Evolutionary conservation across 768 basidiomycete species (phyloP).

Genomic region (Exidia glandulosa): DNA sequence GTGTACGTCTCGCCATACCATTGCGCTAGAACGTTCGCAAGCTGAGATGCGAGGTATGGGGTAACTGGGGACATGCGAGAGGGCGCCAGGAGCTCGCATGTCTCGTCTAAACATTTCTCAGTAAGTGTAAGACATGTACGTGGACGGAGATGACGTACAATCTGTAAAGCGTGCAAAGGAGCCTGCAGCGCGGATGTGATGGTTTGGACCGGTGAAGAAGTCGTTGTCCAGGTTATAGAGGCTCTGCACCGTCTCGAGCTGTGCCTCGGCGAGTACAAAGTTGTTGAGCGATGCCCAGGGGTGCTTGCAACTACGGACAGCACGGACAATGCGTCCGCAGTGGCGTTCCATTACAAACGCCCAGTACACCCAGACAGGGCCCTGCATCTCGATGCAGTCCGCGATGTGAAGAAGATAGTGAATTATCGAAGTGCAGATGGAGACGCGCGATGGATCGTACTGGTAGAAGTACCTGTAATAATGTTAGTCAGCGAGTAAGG

Average conservation of each 20-base stretch:
- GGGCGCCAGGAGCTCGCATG: not conserved
- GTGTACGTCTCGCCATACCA: not conserved
- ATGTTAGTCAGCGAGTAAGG: not conserved
- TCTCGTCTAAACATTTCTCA: not conserved
- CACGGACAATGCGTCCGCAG: conserved; percentile 14
- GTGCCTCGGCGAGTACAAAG: conserved; percentile 15
- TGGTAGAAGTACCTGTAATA: conserved; percentile 22
- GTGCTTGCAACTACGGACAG: conserved; percentile 12
- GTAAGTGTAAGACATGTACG: not conserved
- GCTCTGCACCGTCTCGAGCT: conserved; percentile 16
- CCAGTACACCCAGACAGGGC: conserved; percentile 25
- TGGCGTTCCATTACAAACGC: conserved; percentile 14
- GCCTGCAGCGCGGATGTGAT: not conserved
- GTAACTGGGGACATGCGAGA: not conserved
- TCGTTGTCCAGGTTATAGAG: conserved; percentile 14
- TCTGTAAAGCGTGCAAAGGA: not conserved
- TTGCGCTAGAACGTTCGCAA: not conserved
- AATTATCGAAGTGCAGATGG: conserved; percentile 20
- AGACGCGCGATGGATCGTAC: conserved; percentile 15
- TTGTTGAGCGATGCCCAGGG: conserved; percentile 22
- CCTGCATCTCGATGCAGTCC: conserved; percentile 19
- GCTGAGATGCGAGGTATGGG: not conserved
- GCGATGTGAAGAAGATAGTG: conserved; percentile 25
- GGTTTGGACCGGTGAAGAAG: not conserved
- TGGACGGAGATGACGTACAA: not conserved